Percentiles rank a stretch among this genome's conserved stretches.
Conservation (phyloP, 306 rosid genomes). For the Ochetophila trinervis region DNA sequence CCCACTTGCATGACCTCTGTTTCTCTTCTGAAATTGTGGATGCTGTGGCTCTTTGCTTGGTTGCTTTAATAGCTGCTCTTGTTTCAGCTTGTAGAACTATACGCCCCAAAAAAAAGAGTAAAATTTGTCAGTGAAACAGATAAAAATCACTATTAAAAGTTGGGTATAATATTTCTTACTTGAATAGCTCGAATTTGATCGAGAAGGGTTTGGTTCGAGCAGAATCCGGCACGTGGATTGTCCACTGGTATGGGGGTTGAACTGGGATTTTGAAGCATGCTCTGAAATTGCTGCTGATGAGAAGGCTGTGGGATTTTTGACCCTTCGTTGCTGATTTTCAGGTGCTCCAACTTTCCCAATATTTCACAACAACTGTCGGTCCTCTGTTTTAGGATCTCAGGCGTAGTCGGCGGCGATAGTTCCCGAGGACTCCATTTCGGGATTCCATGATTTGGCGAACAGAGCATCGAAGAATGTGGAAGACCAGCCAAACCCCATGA, state of each 20-base stretch:
- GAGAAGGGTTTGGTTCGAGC: constrained; percentile 26
- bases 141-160: not conserved
- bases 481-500: constrained; percentile 43
- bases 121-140: not conserved
- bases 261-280: constrained; percentile 6
- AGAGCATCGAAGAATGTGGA: constrained; percentile 28
- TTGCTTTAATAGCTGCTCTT: constrained; percentile 32
- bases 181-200: constrained; percentile 48
- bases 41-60: constrained; percentile 1
- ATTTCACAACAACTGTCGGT: constrained; percentile 6
- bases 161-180: constrained; percentile 23
- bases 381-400: constrained; percentile 23
- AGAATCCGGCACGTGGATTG: constrained; percentile 9
- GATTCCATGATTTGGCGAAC: constrained; percentile 53
- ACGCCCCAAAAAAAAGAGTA: not conserved
- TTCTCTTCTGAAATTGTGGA: not conserved
- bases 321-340: constrained; percentile 27
- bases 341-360: constrained; percentile 40
- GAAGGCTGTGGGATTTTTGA: not conserved
- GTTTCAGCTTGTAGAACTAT: constrained; percentile 24
- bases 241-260: constrained; percentile 14
- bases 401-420: constrained; percentile 43
- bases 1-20: not conserved
- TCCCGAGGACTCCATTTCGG: constrained; percentile 43
- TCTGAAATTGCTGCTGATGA: not conserved